Percentiles rank a stretch among this genome's conserved stretches.
Conservation (phyloP, 2,329 filamentous ascomycete species). For the Cercospora sp. region DNA sequence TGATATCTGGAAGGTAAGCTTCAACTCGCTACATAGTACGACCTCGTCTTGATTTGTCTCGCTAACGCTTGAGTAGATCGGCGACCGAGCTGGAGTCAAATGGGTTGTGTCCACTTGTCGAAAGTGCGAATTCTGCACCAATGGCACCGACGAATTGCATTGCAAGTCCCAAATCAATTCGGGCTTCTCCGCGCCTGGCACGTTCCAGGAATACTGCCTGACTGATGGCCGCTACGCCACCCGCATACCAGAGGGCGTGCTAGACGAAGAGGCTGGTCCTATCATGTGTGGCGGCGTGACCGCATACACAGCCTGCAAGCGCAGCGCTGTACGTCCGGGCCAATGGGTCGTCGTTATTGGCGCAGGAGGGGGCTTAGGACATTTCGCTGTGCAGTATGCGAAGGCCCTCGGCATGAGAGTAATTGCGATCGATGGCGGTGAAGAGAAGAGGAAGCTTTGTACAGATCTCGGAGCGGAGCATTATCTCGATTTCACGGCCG, state of each 20-base stretch:
- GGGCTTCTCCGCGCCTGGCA: constrained; percentile 43
- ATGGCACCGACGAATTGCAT: constrained; percentile 41
- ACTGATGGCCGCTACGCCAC: constrained; percentile 41
- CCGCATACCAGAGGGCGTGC: constrained; percentile 40
- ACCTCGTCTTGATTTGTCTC: neutral
- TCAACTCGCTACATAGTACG: neutral
- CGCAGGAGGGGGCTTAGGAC: constrained; percentile 39
- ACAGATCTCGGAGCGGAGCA: constrained; percentile 42
- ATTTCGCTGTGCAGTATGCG: constrained; percentile 37
- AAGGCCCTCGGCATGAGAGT: constrained; percentile 41
- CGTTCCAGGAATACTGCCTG: constrained; percentile 42
- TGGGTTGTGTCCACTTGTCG: constrained; percentile 35
- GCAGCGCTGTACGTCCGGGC: constrained; percentile 40
- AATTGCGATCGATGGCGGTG: constrained; percentile 43
- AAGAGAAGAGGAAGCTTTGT: constrained; percentile 41
- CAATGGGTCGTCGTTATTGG: constrained; percentile 44
- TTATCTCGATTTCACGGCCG: constrained; percentile 42
- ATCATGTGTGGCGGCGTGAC: constrained; percentile 45
- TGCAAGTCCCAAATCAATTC: constrained; percentile 41
- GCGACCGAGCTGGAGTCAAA: constrained; percentile 39
- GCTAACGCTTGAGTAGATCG: constrained; percentile 6
- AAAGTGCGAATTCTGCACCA: constrained; percentile 37
- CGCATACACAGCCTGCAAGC: constrained; percentile 37
- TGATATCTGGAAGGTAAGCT: constrained; percentile 30
- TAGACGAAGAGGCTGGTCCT: constrained; percentile 41